These are phyloP conservation scores for Trifolium repens DNA, from an alignment of 306 rosid genomes.

Conservation along the genomic window DNA sequence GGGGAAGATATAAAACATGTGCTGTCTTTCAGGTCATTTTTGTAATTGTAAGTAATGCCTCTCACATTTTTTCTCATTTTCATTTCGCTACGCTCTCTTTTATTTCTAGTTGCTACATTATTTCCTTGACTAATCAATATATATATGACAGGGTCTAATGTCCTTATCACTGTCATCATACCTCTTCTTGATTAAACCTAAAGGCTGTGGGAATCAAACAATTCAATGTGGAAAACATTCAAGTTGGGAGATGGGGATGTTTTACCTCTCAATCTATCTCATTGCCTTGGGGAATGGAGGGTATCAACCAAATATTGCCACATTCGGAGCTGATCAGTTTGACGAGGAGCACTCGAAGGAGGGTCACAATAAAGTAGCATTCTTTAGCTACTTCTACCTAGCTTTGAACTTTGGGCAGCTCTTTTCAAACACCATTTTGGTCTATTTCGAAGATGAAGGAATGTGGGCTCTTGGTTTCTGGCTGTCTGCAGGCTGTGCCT, in stretches of 20 bases:
- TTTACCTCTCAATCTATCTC: conserved; percentile 90
- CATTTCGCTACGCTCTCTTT: neutral
- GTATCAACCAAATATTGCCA: conserved; percentile 90
- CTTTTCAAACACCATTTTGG: conserved; percentile 93
- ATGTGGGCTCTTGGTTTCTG: conserved; percentile 93
- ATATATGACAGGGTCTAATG: conserved; percentile 68
- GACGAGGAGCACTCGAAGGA: conserved; percentile 83
- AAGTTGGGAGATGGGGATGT: conserved; percentile 62
- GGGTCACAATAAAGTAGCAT: conserved; percentile 78
- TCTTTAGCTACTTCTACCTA: conserved; percentile 97
- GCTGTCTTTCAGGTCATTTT: conserved; percentile 85
- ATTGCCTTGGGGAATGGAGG: conserved; percentile 96
- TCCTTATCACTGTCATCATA: conserved; percentile 76
- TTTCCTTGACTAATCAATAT: conserved; percentile 9
- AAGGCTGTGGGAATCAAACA: conserved; percentile 75
- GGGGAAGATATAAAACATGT: conserved; percentile 95
- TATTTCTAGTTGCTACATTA: conserved; percentile 4
- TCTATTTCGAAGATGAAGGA: conserved; percentile 88
- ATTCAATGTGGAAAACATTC: conserved; percentile 73
- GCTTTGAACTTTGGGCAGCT: conserved; percentile 92
- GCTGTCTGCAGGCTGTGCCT: conserved; percentile 83
- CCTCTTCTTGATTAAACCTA: conserved; percentile 79
- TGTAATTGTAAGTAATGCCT: conserved; percentile 67
- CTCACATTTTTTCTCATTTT: neutral
- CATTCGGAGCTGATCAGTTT: conserved; percentile 96